Evolutionary conservation across 768 basidiomycete species (phyloP), one percentile per base, ranked within the genome.

Genomic region (Hygrophoropsis aurantiaca): DNA sequence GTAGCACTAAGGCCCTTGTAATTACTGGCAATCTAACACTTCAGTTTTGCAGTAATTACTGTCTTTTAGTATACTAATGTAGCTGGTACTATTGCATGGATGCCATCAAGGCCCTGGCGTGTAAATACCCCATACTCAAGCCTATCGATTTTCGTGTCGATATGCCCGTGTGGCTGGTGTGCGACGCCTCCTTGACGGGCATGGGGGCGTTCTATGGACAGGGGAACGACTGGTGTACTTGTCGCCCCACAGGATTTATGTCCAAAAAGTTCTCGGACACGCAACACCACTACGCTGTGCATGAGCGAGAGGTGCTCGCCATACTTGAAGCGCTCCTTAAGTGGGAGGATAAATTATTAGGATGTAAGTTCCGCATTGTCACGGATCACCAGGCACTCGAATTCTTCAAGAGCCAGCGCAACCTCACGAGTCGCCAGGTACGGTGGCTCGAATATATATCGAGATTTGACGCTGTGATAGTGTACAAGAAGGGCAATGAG

Each of bases 381-480:
- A 65, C 64, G 0, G 63, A 69, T 42, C 66, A 70, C 40, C 40
- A 62, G 20, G 57, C 61, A 0, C 56, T 69, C 2, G 47, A 52
- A 18, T 64, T 63, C 54, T 67, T 70, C 34, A 57, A 64, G 9
- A 60, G 53, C 0, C 52, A 57, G 19, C 19, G 33, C 11, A 32
- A 50, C 1, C 19, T 58, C 24, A 57, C 54, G 1, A 37, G 40
- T 8, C 50, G 60, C 7, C 68, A 5, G n/a, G n/a, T n/a, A n/a
- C n/a, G n/a, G n/a, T 72, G 69, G 67, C 52, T 52, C 26, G 63
- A 71, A 15, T 70, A 58, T 40, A 18, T 69, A 11, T 52, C 50
- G 0, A 11, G 50, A 1, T 70, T 70, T 42, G 47, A 69, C 38
- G 57, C 49, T 30, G 51, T 60, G 13, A 60, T 65, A 3, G 16